Evolutionary conservation across 1,284 basidiomycete species (phyloP).

Genomic region (Vanrija humicola): DNA sequence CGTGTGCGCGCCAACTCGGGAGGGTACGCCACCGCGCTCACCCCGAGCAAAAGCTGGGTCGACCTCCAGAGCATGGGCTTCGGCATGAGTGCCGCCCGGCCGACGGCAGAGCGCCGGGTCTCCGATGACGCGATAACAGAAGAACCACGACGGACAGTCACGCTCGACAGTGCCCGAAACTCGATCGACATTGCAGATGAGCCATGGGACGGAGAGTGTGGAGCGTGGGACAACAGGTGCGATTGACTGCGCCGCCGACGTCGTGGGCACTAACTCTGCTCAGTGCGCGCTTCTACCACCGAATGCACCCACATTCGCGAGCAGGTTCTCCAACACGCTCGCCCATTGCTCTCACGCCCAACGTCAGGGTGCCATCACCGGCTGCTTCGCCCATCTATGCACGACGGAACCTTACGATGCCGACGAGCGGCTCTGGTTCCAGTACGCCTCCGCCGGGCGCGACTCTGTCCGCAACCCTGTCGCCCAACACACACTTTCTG

Average conservation of each 20-base stretch:
- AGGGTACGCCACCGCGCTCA: slow-evolving; percentile 16
- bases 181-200: slow-evolving; percentile 12
- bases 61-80: slow-evolving; percentile 23
- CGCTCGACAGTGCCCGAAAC: no score
- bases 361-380: slow-evolving; percentile 9
- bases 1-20: slow-evolving; percentile 31
- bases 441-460: slow-evolving; percentile 9
- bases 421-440: slow-evolving; percentile 12
- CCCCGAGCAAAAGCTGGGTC: slow-evolving; percentile 35
- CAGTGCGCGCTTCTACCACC: slow-evolving; percentile 48
- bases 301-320: slow-evolving; percentile 30
- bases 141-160: no score
- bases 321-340: slow-evolving; percentile 35
- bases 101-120: not conserved
- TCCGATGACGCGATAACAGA: no score
- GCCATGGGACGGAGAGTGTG: slow-evolving; percentile 9
- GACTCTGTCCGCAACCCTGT: slow-evolving; percentile 28
- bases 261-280: not conserved
- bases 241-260: slow-evolving; percentile 5
- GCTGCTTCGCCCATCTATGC: slow-evolving; percentile 19
- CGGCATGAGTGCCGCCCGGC: slow-evolving; percentile 4
- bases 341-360: slow-evolving; percentile 1
- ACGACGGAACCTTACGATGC: slow-evolving; percentile 24
- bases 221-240: slow-evolving; percentile 43
- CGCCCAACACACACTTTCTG: slow-evolving; percentile 43